Percentiles rank a stretch among this genome's conserved stretches.
These are phyloP conservation scores for Ogataea nitratoaversa DNA, from an alignment of 805 yeast species.

Conservation along the genomic window DNA sequence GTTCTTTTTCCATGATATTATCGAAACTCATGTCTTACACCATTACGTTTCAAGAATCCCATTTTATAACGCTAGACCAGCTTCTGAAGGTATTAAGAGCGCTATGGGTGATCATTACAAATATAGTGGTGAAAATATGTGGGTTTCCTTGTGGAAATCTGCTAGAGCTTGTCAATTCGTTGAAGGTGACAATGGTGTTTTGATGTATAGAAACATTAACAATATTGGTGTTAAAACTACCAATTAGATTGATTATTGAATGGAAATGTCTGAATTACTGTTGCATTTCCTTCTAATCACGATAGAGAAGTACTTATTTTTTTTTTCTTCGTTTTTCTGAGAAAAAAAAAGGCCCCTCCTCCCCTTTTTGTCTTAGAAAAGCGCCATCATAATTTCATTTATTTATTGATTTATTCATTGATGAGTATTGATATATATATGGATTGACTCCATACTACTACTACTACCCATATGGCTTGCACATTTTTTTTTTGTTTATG, in stretches of 20 bases:
- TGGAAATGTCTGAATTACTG: neutral
- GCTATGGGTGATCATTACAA: slow-evolving; percentile 83
- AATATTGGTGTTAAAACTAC: slow-evolving; percentile 43
- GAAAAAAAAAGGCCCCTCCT: too few species aligned
- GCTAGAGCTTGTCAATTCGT: slow-evolving; percentile 68
- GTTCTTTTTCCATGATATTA: slow-evolving; percentile 80
- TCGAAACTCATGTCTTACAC: slow-evolving; percentile 87
- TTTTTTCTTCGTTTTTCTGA: too few species aligned
- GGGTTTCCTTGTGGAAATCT: slow-evolving; percentile 58
- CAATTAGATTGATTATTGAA: slow-evolving; percentile 1
- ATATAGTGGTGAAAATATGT: slow-evolving; percentile 67
- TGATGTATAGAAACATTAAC: slow-evolving; percentile 74
- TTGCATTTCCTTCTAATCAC: neutral
- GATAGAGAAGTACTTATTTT: neutral
- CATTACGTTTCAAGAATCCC: slow-evolving; percentile 83
- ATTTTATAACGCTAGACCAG: slow-evolving; percentile 81
- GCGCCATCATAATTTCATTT: too few species aligned
- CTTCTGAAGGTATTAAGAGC: slow-evolving; percentile 70
- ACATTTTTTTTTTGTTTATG: too few species aligned
- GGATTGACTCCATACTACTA: too few species aligned
- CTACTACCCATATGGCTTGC: too few species aligned
- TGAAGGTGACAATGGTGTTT: slow-evolving; percentile 65
- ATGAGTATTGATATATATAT: too few species aligned
- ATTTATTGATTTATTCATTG: too few species aligned
- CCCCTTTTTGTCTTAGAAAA: too few species aligned